A percentile compares a stretch with the other conserved stretches of the same genome.
phyloP scores from a whole-genome alignment of 108 stramenopile species.

The Discostella pseudostelligera region DNA sequence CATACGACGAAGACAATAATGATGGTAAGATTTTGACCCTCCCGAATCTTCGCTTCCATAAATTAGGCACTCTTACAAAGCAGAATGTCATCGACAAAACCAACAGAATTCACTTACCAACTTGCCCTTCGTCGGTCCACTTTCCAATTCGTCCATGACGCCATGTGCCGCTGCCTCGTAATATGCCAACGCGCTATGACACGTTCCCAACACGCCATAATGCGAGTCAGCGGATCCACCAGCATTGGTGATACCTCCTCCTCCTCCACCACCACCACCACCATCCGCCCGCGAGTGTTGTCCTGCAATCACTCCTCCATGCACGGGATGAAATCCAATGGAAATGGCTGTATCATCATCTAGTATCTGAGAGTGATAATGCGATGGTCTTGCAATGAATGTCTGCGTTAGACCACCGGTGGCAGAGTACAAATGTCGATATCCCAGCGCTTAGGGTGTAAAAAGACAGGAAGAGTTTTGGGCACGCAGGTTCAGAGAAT shows the following conservation, averaged over 20 bases:
- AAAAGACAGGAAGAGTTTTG: too few species aligned
- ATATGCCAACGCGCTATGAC: conserved; percentile 73
- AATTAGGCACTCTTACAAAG: not conserved
- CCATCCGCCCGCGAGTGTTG: not conserved
- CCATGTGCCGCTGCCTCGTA: conserved; percentile 79
- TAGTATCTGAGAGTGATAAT: not conserved
- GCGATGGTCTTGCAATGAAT: not conserved
- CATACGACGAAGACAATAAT: not conserved
- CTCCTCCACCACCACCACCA: not conserved
- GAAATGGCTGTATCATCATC: conserved; percentile 4
- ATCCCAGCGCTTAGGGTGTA: conserved; percentile 17
- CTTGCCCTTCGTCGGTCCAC: conserved; percentile 60
- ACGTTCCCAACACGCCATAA: conserved; percentile 53
- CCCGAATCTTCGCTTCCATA: not conserved
- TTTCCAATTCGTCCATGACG: conserved; percentile 73
- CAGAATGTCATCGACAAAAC: not conserved
- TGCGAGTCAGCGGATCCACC: conserved; percentile 17
- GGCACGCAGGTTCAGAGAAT: too few species aligned
- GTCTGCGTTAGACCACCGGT: conserved; percentile 23
- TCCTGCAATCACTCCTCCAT: conserved; percentile 15
- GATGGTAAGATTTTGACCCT: not conserved
- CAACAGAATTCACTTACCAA: conserved; percentile 21
- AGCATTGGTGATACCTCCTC: not conserved
- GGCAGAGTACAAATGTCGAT: conserved; percentile 42
- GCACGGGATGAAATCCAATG: conserved; percentile 12